Conservation (phyloP, 257 asterid species). For the Penstemon eatonii region DNA sequence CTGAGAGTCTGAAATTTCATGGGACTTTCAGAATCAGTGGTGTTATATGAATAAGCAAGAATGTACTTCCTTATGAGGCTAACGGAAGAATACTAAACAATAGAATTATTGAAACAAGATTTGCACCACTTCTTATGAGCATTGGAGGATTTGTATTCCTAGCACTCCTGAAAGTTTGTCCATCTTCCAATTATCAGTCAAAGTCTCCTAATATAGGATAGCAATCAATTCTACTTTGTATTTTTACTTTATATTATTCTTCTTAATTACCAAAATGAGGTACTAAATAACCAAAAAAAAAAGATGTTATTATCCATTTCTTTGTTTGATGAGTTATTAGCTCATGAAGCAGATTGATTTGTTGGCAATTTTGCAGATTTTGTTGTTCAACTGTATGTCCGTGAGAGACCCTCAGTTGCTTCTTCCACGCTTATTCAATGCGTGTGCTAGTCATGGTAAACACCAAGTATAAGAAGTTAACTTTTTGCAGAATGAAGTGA, state of each 20-base stretch:
- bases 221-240: slow-evolving; percentile 1
- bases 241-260: not conserved
- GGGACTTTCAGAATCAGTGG: slow-evolving; percentile 2
- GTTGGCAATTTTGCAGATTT: slow-evolving; percentile 61
- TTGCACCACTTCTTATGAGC: slow-evolving; percentile 5
- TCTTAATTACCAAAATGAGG: too few species aligned
- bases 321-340: slow-evolving; percentile 5
- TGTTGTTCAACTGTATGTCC: slow-evolving; percentile 96
- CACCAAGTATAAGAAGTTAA: slow-evolving; percentile 24
- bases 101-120: not conserved
- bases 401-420: slow-evolving; percentile 94
- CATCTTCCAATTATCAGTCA: not conserved
- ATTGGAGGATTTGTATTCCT: slow-evolving; percentile 11
- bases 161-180: slow-evolving; percentile 8
- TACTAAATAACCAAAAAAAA: too few species aligned
- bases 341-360: slow-evolving; percentile 26
- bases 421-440: slow-evolving; percentile 73
- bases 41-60: not conserved
- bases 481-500: slow-evolving; percentile 15
- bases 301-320: not conserved
- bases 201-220: not conserved
- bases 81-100: not conserved
- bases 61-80: not conserved
- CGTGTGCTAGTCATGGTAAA: slow-evolving; percentile 84
- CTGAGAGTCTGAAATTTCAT: not conserved